Conservation (phyloP, 2,329 filamentous ascomycete genomes). For the Trichoderma asperellum region DNA sequence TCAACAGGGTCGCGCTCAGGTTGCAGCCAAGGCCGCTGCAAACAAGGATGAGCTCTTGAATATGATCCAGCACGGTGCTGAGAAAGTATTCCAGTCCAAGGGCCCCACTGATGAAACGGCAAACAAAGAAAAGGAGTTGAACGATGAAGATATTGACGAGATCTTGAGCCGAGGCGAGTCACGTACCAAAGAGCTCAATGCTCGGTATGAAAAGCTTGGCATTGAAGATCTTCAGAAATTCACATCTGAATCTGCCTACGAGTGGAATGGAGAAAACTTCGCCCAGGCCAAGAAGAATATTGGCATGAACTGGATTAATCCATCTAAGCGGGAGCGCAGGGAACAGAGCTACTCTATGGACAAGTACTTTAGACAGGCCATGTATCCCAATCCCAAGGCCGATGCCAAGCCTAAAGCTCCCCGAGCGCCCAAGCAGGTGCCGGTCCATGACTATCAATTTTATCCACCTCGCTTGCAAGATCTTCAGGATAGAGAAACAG, state of each 20-base stretch:
- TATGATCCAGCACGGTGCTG: slow-evolving; percentile 99
- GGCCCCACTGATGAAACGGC: slow-evolving; percentile 64
- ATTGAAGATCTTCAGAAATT: slow-evolving; percentile 98
- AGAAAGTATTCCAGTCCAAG: slow-evolving; percentile 83
- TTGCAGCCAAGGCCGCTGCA: slow-evolving; percentile 84
- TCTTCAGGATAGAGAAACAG: slow-evolving; percentile 94
- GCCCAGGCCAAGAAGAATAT: slow-evolving; percentile 90
- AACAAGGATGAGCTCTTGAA: slow-evolving; percentile 95
- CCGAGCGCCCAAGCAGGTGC: slow-evolving; percentile 89
- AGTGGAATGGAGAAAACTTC: slow-evolving; percentile 98
- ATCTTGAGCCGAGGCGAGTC: slow-evolving; percentile 87
- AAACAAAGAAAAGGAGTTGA: slow-evolving; percentile 65
- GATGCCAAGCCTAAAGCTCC: slow-evolving; percentile 94
- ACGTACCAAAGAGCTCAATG: slow-evolving; percentile 85
- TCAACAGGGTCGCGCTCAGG: slow-evolving; percentile 92
- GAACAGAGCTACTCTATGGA: slow-evolving; percentile 98
- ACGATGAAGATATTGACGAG: slow-evolving; percentile 86
- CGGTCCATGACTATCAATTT: slow-evolving; percentile 96
- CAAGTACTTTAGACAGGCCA: slow-evolving; percentile 93
- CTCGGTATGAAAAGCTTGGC: slow-evolving; percentile 94
- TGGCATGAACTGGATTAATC: slow-evolving; percentile 95
- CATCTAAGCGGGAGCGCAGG: slow-evolving; percentile 96
- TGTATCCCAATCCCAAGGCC: slow-evolving; percentile 78
- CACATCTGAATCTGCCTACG: slow-evolving; percentile 94
- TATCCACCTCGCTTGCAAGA: slow-evolving; percentile 84